Evolutionary conservation across 176 grass and related monocot species (phyloP).

Genomic region (Carex cristatella): DNA sequence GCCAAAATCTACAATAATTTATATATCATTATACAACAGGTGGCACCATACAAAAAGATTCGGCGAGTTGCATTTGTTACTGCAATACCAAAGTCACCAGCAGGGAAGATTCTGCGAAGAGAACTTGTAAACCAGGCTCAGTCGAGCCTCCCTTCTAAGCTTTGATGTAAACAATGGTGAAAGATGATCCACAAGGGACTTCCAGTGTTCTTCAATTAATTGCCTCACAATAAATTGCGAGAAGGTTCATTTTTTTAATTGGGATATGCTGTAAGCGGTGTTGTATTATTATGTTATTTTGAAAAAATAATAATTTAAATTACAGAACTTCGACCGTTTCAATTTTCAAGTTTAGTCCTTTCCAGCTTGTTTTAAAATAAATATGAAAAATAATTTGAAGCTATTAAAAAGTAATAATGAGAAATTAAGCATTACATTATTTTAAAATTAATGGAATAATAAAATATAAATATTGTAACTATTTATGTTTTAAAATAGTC

Average conservation of each 20-base stretch:
- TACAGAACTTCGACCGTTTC: too few species aligned
- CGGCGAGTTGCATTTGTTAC: constrained; percentile 48
- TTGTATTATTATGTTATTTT: not conserved
- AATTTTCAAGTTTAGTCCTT: too few species aligned
- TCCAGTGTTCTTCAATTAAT: not conserved
- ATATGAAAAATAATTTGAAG: too few species aligned
- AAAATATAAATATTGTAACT: too few species aligned
- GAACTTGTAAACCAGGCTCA: constrained; percentile 41
- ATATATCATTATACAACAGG: constrained; percentile 31
- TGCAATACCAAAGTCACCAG: constrained; percentile 48
- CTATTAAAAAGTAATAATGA: too few species aligned
- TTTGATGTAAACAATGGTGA: constrained; percentile 19
- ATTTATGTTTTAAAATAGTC: too few species aligned
- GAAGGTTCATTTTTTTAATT: not conserved
- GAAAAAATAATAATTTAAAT: too few species aligned
- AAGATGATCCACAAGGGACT: not conserved
- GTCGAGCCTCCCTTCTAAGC: constrained; percentile 45
- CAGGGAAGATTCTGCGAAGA: constrained; percentile 58
- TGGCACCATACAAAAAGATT: constrained; percentile 78
- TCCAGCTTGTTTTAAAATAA: too few species aligned
- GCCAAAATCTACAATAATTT: not conserved
- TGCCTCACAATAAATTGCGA: not conserved
- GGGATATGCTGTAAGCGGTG: not conserved
- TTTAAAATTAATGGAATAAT: too few species aligned
- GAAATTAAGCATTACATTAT: too few species aligned